These are phyloP conservation scores for Apiotrichum gracile DNA, from an alignment of 1,284 basidiomycete genomes.

Conservation along the genomic window DNA sequence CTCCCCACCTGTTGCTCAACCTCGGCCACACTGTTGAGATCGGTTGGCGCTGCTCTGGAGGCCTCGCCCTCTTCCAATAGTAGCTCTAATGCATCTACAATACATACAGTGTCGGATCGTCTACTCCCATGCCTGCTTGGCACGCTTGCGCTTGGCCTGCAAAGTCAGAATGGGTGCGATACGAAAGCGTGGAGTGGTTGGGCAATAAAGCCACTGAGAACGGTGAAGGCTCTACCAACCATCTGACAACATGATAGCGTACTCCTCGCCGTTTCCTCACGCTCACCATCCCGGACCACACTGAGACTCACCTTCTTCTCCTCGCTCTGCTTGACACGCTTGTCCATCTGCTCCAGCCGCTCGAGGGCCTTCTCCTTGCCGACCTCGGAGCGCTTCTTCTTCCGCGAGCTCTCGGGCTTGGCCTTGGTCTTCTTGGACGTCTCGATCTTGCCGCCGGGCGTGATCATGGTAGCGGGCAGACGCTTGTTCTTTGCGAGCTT, in stretches of 20 bases:
- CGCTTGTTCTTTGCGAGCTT: constrained; percentile 41
- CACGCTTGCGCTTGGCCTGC: constrained; percentile 38
- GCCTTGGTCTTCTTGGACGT: constrained; percentile 23
- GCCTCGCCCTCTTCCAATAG: too few species aligned
- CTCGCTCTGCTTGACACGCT: constrained; percentile 27
- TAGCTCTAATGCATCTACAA: neutral
- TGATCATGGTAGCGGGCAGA: constrained; percentile 44
- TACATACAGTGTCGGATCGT: neutral
- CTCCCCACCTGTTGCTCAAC: neutral
- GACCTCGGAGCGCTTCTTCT: constrained; percentile 23
- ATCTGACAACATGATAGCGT: neutral
- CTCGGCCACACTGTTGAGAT: too few species aligned
- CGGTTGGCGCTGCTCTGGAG: too few species aligned
- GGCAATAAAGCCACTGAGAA: too few species aligned
- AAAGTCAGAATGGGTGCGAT: neutral
- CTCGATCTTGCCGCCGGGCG: constrained; percentile 28
- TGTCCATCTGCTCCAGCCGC: constrained; percentile 24
- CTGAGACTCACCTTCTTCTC: constrained; percentile 35
- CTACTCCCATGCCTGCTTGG: constrained; percentile 45
- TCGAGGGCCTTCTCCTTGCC: constrained; percentile 36
- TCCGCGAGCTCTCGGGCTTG: constrained; percentile 11
- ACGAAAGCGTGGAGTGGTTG: too few species aligned
- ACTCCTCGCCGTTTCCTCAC: neutral
- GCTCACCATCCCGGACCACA: neutral
- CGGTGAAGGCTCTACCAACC: neutral